Conservation (phyloP, 2,329 filamentous ascomycete species). For the Monilinia laxa region DNA sequence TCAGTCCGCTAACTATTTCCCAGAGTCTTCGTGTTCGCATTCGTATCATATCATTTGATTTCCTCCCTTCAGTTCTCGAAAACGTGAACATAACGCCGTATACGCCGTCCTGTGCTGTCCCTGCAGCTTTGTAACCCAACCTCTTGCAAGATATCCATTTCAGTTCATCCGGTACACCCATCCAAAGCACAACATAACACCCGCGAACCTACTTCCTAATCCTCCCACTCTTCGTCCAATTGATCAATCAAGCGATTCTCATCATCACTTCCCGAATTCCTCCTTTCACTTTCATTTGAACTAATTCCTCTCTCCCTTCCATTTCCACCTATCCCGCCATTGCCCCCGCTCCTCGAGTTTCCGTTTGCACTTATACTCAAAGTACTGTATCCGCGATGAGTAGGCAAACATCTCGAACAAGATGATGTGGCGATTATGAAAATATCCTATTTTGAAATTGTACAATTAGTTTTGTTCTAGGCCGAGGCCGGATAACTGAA, state of each 20-base stretch:
- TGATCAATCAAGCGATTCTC: conserved; percentile 95
- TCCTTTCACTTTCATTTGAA: conserved; percentile 9
- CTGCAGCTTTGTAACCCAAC: neutral
- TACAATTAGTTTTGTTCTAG: conserved; percentile 14
- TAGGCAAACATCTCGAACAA: conserved; percentile 65
- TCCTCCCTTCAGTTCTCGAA: neutral
- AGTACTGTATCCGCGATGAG: conserved; percentile 64
- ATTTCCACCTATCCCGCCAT: conserved; percentile 1
- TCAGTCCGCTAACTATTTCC: neutral
- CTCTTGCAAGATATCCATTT: neutral
- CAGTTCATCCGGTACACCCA: neutral
- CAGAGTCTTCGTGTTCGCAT: neutral
- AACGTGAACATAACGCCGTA: neutral
- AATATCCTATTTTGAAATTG: conserved; percentile 52
- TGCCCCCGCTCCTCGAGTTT: conserved; percentile 42
- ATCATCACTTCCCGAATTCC: conserved; percentile 55
- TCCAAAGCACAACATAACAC: neutral
- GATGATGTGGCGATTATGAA: conserved; percentile 68
- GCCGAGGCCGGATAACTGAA: neutral
- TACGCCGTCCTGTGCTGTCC: neutral
- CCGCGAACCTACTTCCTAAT: conserved; percentile 45
- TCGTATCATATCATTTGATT: neutral
- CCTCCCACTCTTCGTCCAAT: conserved; percentile 96
- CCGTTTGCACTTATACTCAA: conserved; percentile 56
- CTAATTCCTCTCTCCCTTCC: conserved; percentile 8